These are phyloP conservation scores for Neolentinus lepideus DNA, from an alignment of 1,284 basidiomycete species.

Conservation along the genomic window DNA sequence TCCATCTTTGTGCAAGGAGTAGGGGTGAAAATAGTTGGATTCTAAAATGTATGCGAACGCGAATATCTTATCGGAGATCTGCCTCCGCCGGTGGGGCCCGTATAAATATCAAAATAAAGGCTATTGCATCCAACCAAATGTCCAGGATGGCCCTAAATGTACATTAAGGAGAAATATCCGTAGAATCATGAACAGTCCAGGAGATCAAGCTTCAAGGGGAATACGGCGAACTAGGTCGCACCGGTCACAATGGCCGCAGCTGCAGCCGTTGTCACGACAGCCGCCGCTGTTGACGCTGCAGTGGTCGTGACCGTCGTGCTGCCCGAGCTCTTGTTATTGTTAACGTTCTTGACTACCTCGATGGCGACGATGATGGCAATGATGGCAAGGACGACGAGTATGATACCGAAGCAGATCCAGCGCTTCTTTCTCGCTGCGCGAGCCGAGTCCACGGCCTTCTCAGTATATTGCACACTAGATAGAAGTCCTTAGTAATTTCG, in stretches of 20 bases:
- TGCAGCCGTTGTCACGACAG: background rate
- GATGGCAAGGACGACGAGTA: constrained; percentile 38
- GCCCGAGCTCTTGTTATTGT: background rate
- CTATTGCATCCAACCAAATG: background rate
- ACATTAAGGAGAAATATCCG: background rate
- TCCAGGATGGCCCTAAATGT: background rate
- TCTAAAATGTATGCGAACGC: background rate
- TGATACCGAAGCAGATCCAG: constrained; percentile 73
- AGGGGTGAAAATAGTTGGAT: background rate
- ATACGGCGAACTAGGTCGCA: background rate
- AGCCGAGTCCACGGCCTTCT: constrained; percentile 65
- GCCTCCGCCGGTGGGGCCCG: too few species aligned
- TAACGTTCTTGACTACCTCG: constrained; percentile 24
- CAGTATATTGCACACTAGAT: constrained; percentile 55
- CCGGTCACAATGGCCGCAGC: background rate
- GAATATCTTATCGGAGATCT: too few species aligned
- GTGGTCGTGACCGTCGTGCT: background rate
- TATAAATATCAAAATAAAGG: background rate
- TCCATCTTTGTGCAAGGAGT: background rate
- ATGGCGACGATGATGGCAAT: constrained; percentile 49
- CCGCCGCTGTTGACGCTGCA: background rate
- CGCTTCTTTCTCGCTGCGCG: constrained; percentile 69
- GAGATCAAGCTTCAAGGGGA: background rate
- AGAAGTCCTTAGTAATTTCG: constrained; percentile 3
- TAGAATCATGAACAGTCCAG: background rate